These are phyloP conservation scores for Termitomyces sp. DNA, from an alignment of 768 basidiomycete species.

Conservation along the genomic window DNA sequence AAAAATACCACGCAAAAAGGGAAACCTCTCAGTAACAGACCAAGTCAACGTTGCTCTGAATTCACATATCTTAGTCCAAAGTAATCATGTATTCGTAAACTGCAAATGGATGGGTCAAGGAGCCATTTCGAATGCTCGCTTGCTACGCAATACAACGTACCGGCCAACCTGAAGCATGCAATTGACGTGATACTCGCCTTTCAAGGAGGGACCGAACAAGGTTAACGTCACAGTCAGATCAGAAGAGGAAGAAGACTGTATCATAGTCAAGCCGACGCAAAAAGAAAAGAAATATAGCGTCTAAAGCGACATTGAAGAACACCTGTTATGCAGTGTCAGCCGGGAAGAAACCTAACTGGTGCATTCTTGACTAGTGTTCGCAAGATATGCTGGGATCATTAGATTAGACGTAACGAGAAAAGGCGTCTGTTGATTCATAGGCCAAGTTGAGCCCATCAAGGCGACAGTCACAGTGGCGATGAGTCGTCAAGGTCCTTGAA, in stretches of 20 bases:
- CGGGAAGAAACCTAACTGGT: too few species aligned
- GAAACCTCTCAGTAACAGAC: not conserved
- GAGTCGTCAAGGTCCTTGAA: too few species aligned
- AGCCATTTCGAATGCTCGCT: not conserved
- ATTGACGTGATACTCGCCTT: conserved; percentile 14
- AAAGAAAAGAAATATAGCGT: too few species aligned
- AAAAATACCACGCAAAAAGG: conserved; percentile 26
- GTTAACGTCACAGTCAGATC: too few species aligned
- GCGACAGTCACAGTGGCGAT: too few species aligned
- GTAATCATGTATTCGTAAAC: conserved; percentile 32
- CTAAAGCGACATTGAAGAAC: too few species aligned
- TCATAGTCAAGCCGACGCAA: not conserved
- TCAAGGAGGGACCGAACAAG: conserved; percentile 6
- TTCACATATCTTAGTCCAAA: conserved; percentile 27
- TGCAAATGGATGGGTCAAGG: conserved; percentile 1
- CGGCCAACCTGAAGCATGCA: conserved; percentile 14
- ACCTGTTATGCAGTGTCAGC: too few species aligned
- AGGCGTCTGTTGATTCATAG: too few species aligned
- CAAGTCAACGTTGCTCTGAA: not conserved
- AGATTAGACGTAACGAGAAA: too few species aligned
- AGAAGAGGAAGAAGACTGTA: not conserved
- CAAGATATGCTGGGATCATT: too few species aligned
- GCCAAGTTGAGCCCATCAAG: too few species aligned
- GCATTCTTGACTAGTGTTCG: too few species aligned
- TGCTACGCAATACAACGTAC: conserved; percentile 1